Base-by-base conservation (phyloP, 164 flowering plant species). In the Malania oleifera region DNA sequence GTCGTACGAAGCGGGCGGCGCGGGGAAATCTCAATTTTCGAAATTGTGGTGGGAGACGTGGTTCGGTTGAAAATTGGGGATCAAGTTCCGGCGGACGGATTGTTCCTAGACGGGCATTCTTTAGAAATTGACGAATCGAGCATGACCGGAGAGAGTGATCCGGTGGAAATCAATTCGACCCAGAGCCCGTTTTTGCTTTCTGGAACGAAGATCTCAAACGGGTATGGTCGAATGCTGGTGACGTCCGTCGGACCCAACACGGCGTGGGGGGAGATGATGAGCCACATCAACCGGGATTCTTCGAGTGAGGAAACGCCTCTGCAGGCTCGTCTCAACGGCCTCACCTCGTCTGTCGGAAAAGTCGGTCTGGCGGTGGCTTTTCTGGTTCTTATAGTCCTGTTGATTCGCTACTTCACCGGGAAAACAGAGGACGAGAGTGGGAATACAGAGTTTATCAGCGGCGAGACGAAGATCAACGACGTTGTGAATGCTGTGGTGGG, bases 211-310 rank as follows among this genome's bases (percentile, higher is more conserved):
- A 26, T 46, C 63, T 80, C 47, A 0, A 77, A 84, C 47, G 86
- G 86, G 1, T 77, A 68, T 47, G 82, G 63, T 9, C 40, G 15
- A 19, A 82, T 85, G 86, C 51, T 80, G 2, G 83, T 77, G 7
- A 80, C 84, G 18, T 73, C 77, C 1, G 50, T 46, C 13, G 46
- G 46, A 22, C 17, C 18, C 22, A 18, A 18, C 22, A 43, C 46
- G 50, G 59, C 53, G 0, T 69, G 77, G 73, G 73, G 77, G 59
- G 76, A 76, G 62, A 74, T 80, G 84, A 85, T 84, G 95, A 79
- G 82, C 73, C 49, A 76, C 1, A 74, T 82, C 20, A 68, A 52
- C 48, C 50, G 59, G 0, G 81, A 78, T 52, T 60, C 67, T 5
- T n/a, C n/a, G n/a, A 31, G 53, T 14, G 84, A 83, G 55, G 62